Base-by-base conservation (phyloP, 805 yeast species). In the Ogataea minuta region DNA sequence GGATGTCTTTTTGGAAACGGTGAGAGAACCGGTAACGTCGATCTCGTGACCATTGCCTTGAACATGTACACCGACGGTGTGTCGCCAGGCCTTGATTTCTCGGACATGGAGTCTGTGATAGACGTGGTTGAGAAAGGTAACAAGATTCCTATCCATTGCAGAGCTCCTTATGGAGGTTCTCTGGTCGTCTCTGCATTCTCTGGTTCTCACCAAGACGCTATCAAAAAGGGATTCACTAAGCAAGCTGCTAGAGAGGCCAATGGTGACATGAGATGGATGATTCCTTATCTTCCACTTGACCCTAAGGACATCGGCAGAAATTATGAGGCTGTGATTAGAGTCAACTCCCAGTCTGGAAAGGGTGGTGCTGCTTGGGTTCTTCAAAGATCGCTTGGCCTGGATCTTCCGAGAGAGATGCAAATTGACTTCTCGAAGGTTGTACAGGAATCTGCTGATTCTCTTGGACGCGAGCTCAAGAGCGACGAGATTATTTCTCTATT, bases 361-460 rank as follows among this genome's bases (percentile, higher is more conserved):
- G 91, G 91, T 58, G 91, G 91, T 63, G 87, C 90, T 31, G 87
- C 90, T 15, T 83, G 91, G 91, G 78, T 83, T 41, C 72, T 83
- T 46, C 73, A 81, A 56, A 72, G 85, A 64, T 68, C 84, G 23
- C 65, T 81, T 51, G 89, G 86, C 46, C 67, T 83, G 50, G 91
- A 83, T 56, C 66, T 83, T 47, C 91, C 91, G 59, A 75, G 88
- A 67, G 68, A 67, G 39, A 66, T 83, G 63, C 91, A 83, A 67
- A 76, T 83, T 40, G 72, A 72, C 43, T 83, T 83, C 63, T 80
- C 88, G 10, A 67, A 70, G 20, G 63, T 74, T 44, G 88, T 83
- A 29, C 91, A 83, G 66, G 51, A 60, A 10, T 66, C 62, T 39
- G 89, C 91, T 33, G 91, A 83, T 56, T 40, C 64, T 15, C 58